These are phyloP conservation scores for Ceratobasidium sp. DNA, from an alignment of 1,284 basidiomycete genomes.

Conservation along the genomic window DNA sequence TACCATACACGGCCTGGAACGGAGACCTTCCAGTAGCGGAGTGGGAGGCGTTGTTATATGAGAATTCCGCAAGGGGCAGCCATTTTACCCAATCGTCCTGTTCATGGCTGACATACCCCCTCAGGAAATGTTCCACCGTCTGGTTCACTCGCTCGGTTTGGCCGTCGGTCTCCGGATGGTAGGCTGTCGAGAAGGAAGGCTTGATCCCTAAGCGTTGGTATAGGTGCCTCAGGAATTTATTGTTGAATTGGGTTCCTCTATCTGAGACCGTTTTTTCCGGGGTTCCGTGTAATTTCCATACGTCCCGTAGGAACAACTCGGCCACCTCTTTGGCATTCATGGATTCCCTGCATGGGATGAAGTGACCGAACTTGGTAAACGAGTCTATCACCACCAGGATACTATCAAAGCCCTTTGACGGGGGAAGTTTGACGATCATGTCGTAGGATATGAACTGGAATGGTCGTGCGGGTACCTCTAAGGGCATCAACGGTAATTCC, in stretches of 20 bases:
- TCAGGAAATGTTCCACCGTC: slow-evolving; percentile 48
- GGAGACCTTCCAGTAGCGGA: slow-evolving; percentile 46
- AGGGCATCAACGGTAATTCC: slow-evolving; percentile 41
- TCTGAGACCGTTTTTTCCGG: slow-evolving; percentile 48
- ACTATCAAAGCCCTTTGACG: slow-evolving; percentile 49
- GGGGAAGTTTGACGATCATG: slow-evolving; percentile 52
- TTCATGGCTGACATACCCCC: slow-evolving; percentile 41
- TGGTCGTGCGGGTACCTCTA: slow-evolving; percentile 47
- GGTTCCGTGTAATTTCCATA: slow-evolving; percentile 43
- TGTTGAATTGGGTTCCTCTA: slow-evolving; percentile 49
- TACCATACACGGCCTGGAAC: slow-evolving; percentile 44
- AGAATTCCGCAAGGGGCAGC: slow-evolving; percentile 47
- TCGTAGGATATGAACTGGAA: slow-evolving; percentile 54
- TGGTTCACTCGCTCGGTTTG: slow-evolving; percentile 54
- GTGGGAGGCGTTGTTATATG: slow-evolving; percentile 43
- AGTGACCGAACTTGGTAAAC: slow-evolving; percentile 52
- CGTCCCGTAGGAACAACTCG: not conserved
- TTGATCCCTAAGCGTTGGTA: slow-evolving; percentile 34
- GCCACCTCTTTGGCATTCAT: slow-evolving; percentile 36
- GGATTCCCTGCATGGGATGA: slow-evolving; percentile 49
- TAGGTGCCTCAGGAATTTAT: slow-evolving; percentile 46
- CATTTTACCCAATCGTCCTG: slow-evolving; percentile 47
- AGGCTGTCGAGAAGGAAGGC: slow-evolving; percentile 49
- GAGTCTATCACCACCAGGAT: slow-evolving; percentile 54
- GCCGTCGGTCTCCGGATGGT: slow-evolving; percentile 53